These are phyloP conservation scores for Anaeromyces robustus DNA, from an alignment of 192 early-diverging fungal species.

Conservation along the genomic window DNA sequence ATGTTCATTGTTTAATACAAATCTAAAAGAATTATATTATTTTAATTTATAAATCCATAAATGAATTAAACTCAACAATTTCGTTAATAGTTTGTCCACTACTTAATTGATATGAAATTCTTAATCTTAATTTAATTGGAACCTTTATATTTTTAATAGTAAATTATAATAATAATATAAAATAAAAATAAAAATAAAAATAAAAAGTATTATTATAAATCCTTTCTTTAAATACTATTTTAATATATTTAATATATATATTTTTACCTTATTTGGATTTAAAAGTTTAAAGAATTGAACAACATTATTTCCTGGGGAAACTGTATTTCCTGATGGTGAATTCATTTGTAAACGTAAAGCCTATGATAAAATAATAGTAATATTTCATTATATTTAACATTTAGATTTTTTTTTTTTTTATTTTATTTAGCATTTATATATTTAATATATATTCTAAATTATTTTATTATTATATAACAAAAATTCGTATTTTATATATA, in stretches of 20 bases:
- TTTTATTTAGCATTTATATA: too few relatives aligned
- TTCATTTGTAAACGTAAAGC: conserved; percentile 75
- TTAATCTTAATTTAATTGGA: conserved; percentile 6
- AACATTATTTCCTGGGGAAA: conserved; percentile 41
- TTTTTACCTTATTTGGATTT: conserved; percentile 53
- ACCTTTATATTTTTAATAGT: neutral
- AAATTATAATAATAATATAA: neutral
- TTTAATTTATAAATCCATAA: neutral
- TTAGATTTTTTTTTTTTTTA: too few relatives aligned
- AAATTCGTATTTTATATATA: too few relatives aligned
- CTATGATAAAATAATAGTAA: conserved; percentile 9
- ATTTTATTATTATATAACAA: too few relatives aligned
- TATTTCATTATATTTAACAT: neutral
- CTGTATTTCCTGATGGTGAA: conserved; percentile 49
- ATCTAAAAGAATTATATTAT: too few relatives aligned
- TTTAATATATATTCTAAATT: too few relatives aligned
- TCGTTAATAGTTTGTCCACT: neutral
- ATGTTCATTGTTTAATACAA: too few relatives aligned
- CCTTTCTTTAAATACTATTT: too few relatives aligned
- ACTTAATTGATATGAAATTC: conserved; percentile 1
- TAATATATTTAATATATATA: too few relatives aligned
- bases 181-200: neutral
- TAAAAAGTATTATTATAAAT: neutral
- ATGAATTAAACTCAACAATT: conserved; percentile 2
- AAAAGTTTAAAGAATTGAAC: conserved; percentile 72